phyloP scores from a whole-genome alignment of 2,329 filamentous ascomycete species.

The Apiospora pterosperma region DNA sequence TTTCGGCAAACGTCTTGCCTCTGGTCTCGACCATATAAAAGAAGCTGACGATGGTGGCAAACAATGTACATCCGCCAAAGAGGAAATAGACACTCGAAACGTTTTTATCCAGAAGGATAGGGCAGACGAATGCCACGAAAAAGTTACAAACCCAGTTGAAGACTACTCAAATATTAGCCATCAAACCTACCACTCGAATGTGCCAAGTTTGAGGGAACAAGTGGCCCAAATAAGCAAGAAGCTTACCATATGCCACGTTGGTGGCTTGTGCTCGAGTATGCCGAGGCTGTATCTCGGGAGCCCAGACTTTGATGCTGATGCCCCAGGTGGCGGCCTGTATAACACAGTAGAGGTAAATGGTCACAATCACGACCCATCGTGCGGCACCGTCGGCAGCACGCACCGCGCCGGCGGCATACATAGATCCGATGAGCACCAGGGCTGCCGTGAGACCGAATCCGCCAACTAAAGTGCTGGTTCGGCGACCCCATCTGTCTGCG shows the following conservation, averaged over 20 bases:
- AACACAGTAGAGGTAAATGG: constrained; percentile 46
- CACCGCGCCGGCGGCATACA: constrained; percentile 46
- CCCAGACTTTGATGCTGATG: constrained; percentile 53
- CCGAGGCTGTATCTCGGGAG: constrained; percentile 54
- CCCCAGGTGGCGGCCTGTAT: constrained; percentile 49
- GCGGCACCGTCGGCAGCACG: constrained; percentile 35
- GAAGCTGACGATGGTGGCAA: constrained; percentile 34
- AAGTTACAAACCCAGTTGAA: constrained; percentile 30
- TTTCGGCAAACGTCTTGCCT: constrained; percentile 44
- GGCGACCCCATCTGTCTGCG: constrained; percentile 55
- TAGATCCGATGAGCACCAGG: constrained; percentile 51
- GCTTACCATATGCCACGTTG: constrained; percentile 41
- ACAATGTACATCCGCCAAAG: constrained; percentile 36
- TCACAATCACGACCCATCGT: constrained; percentile 48
- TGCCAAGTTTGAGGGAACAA: not conserved
- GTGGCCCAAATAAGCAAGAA: constrained; percentile 17
- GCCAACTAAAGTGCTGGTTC: constrained; percentile 49
- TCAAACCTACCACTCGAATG: too few relatives aligned
- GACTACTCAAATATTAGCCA: not conserved
- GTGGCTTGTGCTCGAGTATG: constrained; percentile 52
- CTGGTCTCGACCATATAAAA: constrained; percentile 49
- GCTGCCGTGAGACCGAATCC: constrained; percentile 45
- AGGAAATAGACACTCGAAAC: constrained; percentile 43
- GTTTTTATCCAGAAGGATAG: constrained; percentile 22
- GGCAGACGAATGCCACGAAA: constrained; percentile 34